phyloP scores from a whole-genome alignment of 768 basidiomycete genomes.

The Fibroporia radiculosa region DNA sequence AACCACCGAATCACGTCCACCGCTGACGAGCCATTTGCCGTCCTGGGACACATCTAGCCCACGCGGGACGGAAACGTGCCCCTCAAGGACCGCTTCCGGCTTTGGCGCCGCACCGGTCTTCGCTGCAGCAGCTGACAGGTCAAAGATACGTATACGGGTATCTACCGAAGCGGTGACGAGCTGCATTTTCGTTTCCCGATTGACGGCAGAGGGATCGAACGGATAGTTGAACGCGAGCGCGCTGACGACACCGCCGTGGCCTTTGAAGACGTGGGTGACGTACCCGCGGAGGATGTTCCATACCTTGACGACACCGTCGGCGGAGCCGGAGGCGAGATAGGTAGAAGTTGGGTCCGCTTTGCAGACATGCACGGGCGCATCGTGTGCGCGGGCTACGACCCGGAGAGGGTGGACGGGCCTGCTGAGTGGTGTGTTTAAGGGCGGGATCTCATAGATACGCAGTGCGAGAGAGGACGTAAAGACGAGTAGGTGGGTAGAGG shows the following conservation, averaged over 20 bases:
- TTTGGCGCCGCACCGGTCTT: constrained; percentile 49
- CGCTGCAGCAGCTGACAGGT: constrained; percentile 61
- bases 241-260: constrained; percentile 95
- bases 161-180: constrained; percentile 91
- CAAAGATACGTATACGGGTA: constrained; percentile 87
- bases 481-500: constrained; percentile 63
- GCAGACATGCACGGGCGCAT: constrained; percentile 90
- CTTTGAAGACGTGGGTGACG: constrained; percentile 90
- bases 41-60: constrained; percentile 81
- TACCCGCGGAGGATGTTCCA: constrained; percentile 88
- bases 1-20: constrained; percentile 89
- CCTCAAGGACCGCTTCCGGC: constrained; percentile 80
- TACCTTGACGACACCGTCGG: constrained; percentile 95
- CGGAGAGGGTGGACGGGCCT: constrained; percentile 63
- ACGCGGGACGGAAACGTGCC: constrained; percentile 90
- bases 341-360: constrained; percentile 78
- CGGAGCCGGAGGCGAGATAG: constrained; percentile 91
- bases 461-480: constrained; percentile 80
- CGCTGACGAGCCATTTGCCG: constrained; percentile 85
- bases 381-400: constrained; percentile 77
- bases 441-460: constrained; percentile 76
- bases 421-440: constrained; percentile 29
- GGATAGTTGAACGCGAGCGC: constrained; percentile 83
- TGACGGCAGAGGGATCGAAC: constrained; percentile 44
- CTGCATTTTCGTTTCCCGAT: constrained; percentile 49